These are phyloP conservation scores for Mrakia blollopis DNA, from an alignment of 768 basidiomycete species.

Conservation along the genomic window DNA sequence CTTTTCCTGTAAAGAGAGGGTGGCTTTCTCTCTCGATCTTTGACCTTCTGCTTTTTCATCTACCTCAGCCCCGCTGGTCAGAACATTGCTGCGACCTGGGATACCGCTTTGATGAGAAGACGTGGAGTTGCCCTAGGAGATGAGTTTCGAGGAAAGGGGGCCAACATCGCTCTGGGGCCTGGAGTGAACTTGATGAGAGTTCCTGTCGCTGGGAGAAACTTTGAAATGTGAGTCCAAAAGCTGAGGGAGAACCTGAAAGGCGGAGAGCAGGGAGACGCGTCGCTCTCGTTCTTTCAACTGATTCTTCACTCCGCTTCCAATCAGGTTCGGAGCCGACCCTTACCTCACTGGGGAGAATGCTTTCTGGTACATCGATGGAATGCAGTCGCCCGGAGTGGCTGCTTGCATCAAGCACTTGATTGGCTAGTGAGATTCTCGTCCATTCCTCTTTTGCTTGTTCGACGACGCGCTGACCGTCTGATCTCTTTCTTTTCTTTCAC, in stretches of 20 bases:
- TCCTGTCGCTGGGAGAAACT: constrained; percentile 43
- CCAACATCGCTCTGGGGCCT: constrained; percentile 3
- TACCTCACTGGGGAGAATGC: constrained; percentile 72
- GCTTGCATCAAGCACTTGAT: constrained; percentile 56
- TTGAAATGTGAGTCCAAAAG: constrained; percentile 91
- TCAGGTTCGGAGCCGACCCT: constrained; percentile 78
- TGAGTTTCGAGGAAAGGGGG: neutral
- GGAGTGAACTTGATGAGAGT: neutral
- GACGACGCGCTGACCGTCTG: neutral
- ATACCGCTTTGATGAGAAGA: neutral
- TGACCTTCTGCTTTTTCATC: no score
- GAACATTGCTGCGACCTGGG: constrained; percentile 66
- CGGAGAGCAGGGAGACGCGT: neutral
- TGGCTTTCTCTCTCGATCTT: no score
- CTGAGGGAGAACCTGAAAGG: neutral
- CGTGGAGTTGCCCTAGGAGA: neutral
- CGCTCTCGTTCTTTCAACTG: neutral
- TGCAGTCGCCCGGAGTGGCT: constrained; percentile 46
- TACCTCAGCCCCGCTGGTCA: constrained; percentile 65
- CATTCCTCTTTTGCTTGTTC: neutral
- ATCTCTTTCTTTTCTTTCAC: neutral
- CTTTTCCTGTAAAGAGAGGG: no score
- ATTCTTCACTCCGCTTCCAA: neutral
- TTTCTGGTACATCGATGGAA: constrained; percentile 63
- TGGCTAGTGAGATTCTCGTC: neutral